phyloP scores from a whole-genome alignment of 2,329 filamentous ascomycete species.

The Penicillium hordei region DNA sequence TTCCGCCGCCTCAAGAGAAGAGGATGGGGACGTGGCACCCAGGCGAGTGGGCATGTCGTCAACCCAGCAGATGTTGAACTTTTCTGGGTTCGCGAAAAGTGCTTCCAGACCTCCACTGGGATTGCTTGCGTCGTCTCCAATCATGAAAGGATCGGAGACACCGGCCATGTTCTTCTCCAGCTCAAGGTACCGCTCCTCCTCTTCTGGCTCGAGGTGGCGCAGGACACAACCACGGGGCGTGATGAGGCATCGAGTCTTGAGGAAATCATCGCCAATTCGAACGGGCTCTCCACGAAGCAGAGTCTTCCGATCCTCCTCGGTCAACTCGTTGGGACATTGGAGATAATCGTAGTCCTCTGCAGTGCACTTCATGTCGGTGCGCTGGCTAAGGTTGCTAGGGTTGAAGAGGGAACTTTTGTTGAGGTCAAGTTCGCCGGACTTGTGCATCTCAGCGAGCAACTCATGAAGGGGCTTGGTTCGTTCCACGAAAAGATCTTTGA shows the following conservation, averaged over 20 bases:
- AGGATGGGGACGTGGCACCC: constrained; percentile 27
- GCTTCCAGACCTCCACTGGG: constrained; percentile 47
- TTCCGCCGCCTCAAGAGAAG: constrained; percentile 25
- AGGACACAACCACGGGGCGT: constrained; percentile 48
- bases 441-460: constrained; percentile 42
- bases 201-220: constrained; percentile 46
- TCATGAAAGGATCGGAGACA: constrained; percentile 36
- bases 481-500: constrained; percentile 45
- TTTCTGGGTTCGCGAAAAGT: constrained; percentile 46
- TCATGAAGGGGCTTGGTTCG: constrained; percentile 40
- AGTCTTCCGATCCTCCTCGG: constrained; percentile 44
- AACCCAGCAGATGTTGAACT: constrained; percentile 48
- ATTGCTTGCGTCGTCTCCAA: constrained; percentile 46
- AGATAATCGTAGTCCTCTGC: constrained; percentile 43
- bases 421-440: constrained; percentile 37
- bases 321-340: constrained; percentile 41
- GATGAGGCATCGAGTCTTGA: constrained; percentile 47
- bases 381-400: constrained; percentile 42
- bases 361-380: constrained; percentile 45
- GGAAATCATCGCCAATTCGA: constrained; percentile 36
- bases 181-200: constrained; percentile 48
- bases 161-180: constrained; percentile 42
- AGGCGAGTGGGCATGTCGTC: constrained; percentile 35
- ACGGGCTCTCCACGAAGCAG: constrained; percentile 45
- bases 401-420: constrained; percentile 44